Conservation (phyloP, 2,329 filamentous ascomycete species). For the Microdochium trichocladiopsis region DNA sequence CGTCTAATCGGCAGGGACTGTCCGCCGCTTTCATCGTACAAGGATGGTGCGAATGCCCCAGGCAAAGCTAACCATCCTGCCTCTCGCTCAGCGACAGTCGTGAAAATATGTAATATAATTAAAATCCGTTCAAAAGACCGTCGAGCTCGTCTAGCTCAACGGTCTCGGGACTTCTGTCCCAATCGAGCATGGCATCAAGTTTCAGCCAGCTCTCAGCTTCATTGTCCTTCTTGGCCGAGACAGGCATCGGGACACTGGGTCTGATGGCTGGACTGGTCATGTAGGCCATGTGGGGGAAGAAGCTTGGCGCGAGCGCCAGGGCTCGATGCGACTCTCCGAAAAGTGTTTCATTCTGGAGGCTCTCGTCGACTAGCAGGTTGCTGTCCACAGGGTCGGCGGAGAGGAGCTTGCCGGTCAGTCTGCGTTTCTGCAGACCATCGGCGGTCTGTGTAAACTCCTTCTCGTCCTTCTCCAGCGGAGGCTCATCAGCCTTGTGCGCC, state of each 20-base stretch:
- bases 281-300: slow-evolving; percentile 30
- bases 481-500: slow-evolving; percentile 69
- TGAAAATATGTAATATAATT: slow-evolving; percentile 14
- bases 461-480: slow-evolving; percentile 88
- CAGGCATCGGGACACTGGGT: slow-evolving; percentile 31
- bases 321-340: slow-evolving; percentile 36
- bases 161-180: slow-evolving; percentile 73
- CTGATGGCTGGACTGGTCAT: slow-evolving; percentile 51
- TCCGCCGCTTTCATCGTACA: slow-evolving; percentile 1
- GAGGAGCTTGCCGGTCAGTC: slow-evolving; percentile 41
- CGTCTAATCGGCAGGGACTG: not conserved
- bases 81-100: slow-evolving; percentile 1
- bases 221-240: slow-evolving; percentile 27
- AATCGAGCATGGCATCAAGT: slow-evolving; percentile 39
- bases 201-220: slow-evolving; percentile 37
- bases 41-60: not conserved
- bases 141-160: slow-evolving; percentile 93
- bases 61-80: not conserved
- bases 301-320: slow-evolving; percentile 17
- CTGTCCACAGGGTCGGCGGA: slow-evolving; percentile 25
- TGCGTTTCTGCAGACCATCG: slow-evolving; percentile 67
- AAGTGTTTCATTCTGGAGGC: slow-evolving; percentile 41
- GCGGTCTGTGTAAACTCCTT: slow-evolving; percentile 96
- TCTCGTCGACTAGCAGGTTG: slow-evolving; percentile 29
- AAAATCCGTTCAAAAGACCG: slow-evolving; percentile 72